phyloP scores from a whole-genome alignment of 1,284 basidiomycete species.

The Rhodotorula sp. region DNA sequence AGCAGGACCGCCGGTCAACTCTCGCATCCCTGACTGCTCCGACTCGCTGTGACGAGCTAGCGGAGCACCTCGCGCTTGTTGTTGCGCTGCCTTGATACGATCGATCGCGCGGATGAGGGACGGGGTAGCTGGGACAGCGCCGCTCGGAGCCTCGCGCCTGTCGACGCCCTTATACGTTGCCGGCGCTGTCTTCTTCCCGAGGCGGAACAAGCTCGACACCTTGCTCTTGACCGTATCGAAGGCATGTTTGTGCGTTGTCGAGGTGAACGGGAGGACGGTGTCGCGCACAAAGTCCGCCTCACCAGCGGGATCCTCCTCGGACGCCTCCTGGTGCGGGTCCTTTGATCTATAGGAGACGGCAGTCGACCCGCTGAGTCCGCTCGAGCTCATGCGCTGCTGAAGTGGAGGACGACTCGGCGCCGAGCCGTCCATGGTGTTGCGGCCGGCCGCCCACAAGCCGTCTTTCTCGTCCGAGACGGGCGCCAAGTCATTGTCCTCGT shows the following conservation, averaged over 20 bases:
- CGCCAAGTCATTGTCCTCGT: conserved; percentile 9
- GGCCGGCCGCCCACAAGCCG: background rate
- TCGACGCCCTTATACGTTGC: background rate
- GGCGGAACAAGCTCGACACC: background rate
- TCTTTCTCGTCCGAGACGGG: background rate
- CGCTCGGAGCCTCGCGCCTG: background rate
- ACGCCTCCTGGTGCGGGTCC: too few relatives aligned
- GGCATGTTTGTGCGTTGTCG: background rate
- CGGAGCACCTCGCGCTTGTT: conserved; percentile 8
- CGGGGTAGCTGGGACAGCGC: conserved; percentile 20
- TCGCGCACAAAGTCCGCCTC: background rate
- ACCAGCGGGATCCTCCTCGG: background rate
- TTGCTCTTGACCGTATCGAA: background rate
- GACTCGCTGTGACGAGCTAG: background rate
- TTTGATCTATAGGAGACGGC: background rate
- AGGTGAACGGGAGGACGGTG: background rate
- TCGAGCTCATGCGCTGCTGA: background rate
- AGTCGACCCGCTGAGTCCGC: conserved; percentile 14
- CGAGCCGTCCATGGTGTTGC: background rate
- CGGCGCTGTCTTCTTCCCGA: background rate
- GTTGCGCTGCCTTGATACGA: conserved; percentile 9
- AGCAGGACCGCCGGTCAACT: background rate
- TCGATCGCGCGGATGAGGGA: conserved; percentile 16
- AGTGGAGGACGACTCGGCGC: background rate
- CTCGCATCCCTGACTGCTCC: background rate